Evolutionary conservation across 2,329 filamentous ascomycete genomes (phyloP).

Genomic region (Pleoardoris graminearum): DNA sequence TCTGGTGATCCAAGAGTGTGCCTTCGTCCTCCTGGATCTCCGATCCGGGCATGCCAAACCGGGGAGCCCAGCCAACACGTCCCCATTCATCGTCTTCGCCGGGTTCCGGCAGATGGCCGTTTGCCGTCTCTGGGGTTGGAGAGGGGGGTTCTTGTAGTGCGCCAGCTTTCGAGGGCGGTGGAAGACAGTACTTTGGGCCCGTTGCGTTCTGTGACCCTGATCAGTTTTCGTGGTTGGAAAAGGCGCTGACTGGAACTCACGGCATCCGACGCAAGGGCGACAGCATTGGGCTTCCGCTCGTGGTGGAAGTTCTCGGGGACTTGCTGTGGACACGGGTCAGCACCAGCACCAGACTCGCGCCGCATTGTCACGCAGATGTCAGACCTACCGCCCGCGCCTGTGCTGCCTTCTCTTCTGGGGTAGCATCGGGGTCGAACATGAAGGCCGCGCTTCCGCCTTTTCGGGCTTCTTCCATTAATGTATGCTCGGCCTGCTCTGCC

Average conservation of each 20-base stretch:
- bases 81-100: constrained; percentile 51
- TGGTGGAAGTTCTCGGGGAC: constrained; percentile 67
- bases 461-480: constrained; percentile 75
- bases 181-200: constrained; percentile 74
- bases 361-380: constrained; percentile 9
- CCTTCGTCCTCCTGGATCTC: constrained; percentile 58
- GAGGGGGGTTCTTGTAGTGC: constrained; percentile 59
- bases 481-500: constrained; percentile 71
- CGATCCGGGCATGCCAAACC: constrained; percentile 64
- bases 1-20: constrained; percentile 83
- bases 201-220: constrained; percentile 57
- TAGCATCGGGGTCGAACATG: constrained; percentile 84
- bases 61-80: constrained; percentile 83
- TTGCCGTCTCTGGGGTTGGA: constrained; percentile 51
- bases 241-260: constrained; percentile 40
- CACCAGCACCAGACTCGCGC: too few relatives aligned
- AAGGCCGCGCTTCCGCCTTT: constrained; percentile 80
- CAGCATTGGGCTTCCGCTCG: constrained; percentile 63
- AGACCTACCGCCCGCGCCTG: constrained; percentile 73
- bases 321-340: constrained; percentile 53
- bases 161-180: constrained; percentile 71
- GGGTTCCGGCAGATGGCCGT: constrained; percentile 60
- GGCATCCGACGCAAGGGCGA: constrained; percentile 77
- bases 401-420: constrained; percentile 78
- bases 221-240: background rate